Percentiles rank a stretch among this genome's conserved stretches.
These are phyloP conservation scores for Ceratobasidium sp. DNA, from an alignment of 1,284 basidiomycete genomes.

Conservation along the genomic window DNA sequence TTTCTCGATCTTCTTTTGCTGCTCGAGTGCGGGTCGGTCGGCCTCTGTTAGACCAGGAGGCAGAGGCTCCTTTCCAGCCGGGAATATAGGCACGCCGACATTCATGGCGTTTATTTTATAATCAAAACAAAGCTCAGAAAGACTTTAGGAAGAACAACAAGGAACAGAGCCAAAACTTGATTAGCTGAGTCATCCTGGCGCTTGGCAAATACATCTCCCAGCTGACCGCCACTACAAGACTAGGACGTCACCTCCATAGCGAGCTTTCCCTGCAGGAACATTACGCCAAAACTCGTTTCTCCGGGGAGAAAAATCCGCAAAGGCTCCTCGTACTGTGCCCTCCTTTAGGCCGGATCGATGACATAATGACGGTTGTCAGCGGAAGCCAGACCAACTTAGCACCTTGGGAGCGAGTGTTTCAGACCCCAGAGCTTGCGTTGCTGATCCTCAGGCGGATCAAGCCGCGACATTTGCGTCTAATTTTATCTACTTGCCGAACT, in stretches of 20 bases:
- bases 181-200: conserved; percentile 25
- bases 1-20: conserved; percentile 78
- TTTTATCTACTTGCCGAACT: background rate
- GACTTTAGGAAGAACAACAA: background rate
- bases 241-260: no score
- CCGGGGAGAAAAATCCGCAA: background rate
- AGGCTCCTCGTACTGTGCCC: background rate
- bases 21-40: conserved; percentile 70
- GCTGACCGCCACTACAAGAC: background rate
- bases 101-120: background rate
- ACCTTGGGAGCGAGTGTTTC: conserved; percentile 12
- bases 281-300: background rate
- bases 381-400: background rate
- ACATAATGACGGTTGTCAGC: background rate
- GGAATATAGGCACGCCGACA: conserved; percentile 53
- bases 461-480: background rate
- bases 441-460: background rate
- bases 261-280: no score
- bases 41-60: conserved; percentile 84
- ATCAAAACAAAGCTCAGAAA: background rate
- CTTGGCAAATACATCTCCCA: background rate
- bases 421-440: background rate
- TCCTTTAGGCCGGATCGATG: background rate
- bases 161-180: conserved; percentile 3
- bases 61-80: conserved; percentile 75